Conservation (phyloP, 331 rosid genomes). For the Malus hybrid region DNA sequence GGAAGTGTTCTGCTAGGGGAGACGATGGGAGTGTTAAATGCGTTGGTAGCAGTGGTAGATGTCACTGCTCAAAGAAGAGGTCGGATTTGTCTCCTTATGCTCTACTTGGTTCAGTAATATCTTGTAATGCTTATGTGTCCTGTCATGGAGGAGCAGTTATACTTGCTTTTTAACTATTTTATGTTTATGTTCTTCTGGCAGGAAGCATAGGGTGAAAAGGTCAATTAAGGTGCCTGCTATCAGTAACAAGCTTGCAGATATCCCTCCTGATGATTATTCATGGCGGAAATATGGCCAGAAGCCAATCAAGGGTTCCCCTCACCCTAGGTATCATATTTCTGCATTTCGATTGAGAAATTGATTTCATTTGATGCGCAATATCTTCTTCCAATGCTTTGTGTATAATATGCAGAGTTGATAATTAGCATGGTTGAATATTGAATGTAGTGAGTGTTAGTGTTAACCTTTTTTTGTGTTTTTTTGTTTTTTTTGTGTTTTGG, state of each 20-base stretch:
- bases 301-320: conserved; percentile 99
- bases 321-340: conserved; percentile 66
- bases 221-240: conserved; percentile 98
- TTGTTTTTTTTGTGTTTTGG: no score
- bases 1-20: conserved; percentile 78
- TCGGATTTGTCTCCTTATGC: conserved; percentile 20
- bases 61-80: conserved; percentile 99
- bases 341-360: conserved; percentile 10
- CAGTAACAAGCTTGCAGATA: conserved; percentile 96
- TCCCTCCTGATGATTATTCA: conserved; percentile 97
- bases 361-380: not conserved
- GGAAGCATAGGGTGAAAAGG: conserved; percentile 94
- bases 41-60: conserved; percentile 74
- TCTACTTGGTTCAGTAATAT: not conserved
- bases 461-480: no score
- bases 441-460: not conserved
- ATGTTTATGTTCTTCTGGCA: conserved; percentile 23
- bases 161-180: not conserved
- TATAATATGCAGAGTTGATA: not conserved
- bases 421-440: not conserved
- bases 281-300: conserved; percentile 99
- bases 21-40: conserved; percentile 91
- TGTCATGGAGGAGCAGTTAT: not conserved
- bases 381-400: not conserved
- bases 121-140: conserved; percentile 5